These are phyloP conservation scores for Urtica urens DNA, from an alignment of 306 rosid species.

Conservation along the genomic window DNA sequence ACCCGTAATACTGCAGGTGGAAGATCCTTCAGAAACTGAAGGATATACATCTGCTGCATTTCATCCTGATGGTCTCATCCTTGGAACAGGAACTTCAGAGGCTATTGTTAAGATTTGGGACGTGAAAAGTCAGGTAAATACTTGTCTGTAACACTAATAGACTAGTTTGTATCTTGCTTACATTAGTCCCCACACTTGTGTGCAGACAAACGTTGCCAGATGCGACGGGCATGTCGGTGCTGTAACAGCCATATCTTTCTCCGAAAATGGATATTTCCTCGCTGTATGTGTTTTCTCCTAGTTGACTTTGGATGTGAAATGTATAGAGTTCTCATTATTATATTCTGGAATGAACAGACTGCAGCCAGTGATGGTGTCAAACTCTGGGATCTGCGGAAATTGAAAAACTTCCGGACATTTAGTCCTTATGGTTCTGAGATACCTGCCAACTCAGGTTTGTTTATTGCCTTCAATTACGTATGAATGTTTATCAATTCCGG, in stretches of 20 bases:
- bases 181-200: constrained; percentile 23
- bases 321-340: constrained; percentile 12
- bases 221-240: constrained; percentile 85
- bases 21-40: constrained; percentile 50
- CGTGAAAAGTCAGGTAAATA: constrained; percentile 88
- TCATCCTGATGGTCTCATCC: constrained; percentile 98
- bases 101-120: constrained; percentile 95
- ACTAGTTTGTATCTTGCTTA: constrained; percentile 1
- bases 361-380: constrained; percentile 94
- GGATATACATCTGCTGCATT: constrained; percentile 97
- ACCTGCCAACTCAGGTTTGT: constrained; percentile 74
- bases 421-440: constrained; percentile 74
- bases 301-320: neutral
- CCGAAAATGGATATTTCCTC: constrained; percentile 95
- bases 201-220: constrained; percentile 81
- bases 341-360: constrained; percentile 43
- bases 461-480: neutral
- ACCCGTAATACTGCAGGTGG: constrained; percentile 45
- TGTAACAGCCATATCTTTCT: constrained; percentile 85
- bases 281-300: constrained; percentile 57
- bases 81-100: constrained; percentile 93
- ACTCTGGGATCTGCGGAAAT: constrained; percentile 93
- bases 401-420: constrained; percentile 76
- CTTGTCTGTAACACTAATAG: neutral
- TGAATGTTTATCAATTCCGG: neutral